Evolutionary conservation across 2,329 filamentous ascomycete species (phyloP), one percentile per base, ranked within the genome.

Genomic region (Dactylellina drechsleri): DNA sequence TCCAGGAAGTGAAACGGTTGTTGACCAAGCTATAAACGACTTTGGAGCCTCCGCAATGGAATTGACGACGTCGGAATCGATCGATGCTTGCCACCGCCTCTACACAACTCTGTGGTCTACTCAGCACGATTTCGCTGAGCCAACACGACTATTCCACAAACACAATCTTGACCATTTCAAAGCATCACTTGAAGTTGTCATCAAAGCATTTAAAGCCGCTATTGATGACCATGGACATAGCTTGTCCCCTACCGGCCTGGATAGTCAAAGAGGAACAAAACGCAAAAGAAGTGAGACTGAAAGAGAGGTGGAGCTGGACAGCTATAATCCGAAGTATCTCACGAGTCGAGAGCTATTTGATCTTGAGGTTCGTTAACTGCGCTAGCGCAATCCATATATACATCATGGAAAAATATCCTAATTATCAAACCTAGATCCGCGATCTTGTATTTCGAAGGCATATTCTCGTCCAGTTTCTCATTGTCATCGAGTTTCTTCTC

Each of bases 301-400:
- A 26, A 74, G 45, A 45, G 56, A 76, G 58, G 89, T 90, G 75
- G 83, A 89, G 59, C 86, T 89, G 23, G 90, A 88, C 80, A 89
- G 88, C 23, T 98, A 97, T 83, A 99, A 99, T 79, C 94, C 96
- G 0, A 99, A 98, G 81, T 99, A 99, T 81, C 86, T 99, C 16
- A 99, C 95, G n/a, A 98, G 93, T 81, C 88, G 91, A 77, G 96
- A 99, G 81, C 85, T 99, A 0, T 99, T 99, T 82, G 92, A 96
- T 79, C 87, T 99, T 53, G 95, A 99, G 86, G 91, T 92, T 85
- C 74, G 83, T 80, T 23, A 58, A 23, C 50, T 4, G 12, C 58
- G 54, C 49, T 36, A 10, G 10, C 10, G 12, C 57, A 40, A 15
- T 8, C 0, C 15, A 20, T 18, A 2, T 1, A 23, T 18, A 20